A percentile compares a stretch with the other conserved stretches of the same genome.
phyloP scores from a whole-genome alignment of 805 yeast species.

The Priceomyces medius region DNA sequence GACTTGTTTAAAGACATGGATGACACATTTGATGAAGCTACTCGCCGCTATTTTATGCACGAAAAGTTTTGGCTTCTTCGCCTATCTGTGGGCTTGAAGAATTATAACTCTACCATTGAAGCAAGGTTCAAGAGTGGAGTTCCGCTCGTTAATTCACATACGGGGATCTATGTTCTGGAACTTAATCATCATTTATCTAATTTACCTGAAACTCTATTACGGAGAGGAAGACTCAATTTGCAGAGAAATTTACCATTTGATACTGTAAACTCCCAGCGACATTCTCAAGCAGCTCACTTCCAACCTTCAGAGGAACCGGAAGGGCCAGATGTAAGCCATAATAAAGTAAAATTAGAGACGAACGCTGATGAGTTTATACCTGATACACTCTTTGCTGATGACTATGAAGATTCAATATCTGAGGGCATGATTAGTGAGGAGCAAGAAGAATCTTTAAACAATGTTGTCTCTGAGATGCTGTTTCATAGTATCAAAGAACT shows the following conservation, averaged over 20 bases:
- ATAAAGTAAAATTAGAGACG: constrained; percentile 3
- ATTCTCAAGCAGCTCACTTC: too few species aligned
- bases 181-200: background rate
- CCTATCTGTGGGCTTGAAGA: constrained; percentile 9
- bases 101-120: constrained; percentile 13
- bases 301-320: background rate
- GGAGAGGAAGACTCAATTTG: background rate
- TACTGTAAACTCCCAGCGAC: background rate
- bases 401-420: constrained; percentile 7
- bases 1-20: constrained; percentile 6
- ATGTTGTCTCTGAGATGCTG: too few species aligned
- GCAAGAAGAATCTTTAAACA: background rate
- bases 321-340: background rate
- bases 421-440: background rate
- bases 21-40: background rate
- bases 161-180: background rate
- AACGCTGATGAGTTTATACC: constrained; percentile 8
- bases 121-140: constrained; percentile 9
- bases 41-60: constrained; percentile 4
- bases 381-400: constrained; percentile 10
- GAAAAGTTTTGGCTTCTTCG: constrained; percentile 10
- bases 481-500: background rate
- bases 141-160: background rate
- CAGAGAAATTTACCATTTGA: background rate
- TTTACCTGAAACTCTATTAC: constrained; percentile 1